These are phyloP conservation scores for Candida hispaniensis DNA, from an alignment of 805 yeast genomes.

Conservation along the genomic window DNA sequence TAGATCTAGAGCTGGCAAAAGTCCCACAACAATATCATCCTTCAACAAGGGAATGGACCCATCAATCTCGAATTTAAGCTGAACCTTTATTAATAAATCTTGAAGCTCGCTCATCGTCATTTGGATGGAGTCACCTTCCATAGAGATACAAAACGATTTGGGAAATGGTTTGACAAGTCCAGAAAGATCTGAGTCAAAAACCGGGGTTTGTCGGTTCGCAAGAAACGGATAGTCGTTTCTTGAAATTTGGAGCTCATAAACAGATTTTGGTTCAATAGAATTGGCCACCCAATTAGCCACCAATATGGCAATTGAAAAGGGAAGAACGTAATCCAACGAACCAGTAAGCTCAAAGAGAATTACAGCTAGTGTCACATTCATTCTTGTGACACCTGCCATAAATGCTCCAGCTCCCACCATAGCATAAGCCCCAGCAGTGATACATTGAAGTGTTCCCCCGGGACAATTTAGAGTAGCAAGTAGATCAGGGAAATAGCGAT, in stretches of 20 bases:
- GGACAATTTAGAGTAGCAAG: constrained; percentile 13
- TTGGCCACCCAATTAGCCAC: constrained; percentile 49
- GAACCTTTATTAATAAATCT: constrained; percentile 32
- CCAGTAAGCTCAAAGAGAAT: constrained; percentile 71
- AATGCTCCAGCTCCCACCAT: constrained; percentile 95
- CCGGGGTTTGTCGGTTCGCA: constrained; percentile 33
- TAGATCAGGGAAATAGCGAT: not conserved
- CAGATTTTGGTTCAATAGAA: constrained; percentile 39
- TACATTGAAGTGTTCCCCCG: constrained; percentile 25
- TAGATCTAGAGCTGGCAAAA: constrained; percentile 41
- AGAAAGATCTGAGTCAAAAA: constrained; percentile 31
- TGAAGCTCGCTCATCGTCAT: constrained; percentile 30
- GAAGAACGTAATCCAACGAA: constrained; percentile 45
- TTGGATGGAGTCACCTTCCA: constrained; percentile 24
- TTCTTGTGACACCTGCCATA: constrained; percentile 85
- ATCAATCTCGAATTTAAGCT: constrained; percentile 36
- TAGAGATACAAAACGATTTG: constrained; percentile 29
- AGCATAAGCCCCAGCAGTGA: constrained; percentile 90
- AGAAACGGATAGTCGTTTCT: constrained; percentile 45
- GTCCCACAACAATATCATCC: constrained; percentile 33
- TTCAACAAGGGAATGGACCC: constrained; percentile 43
- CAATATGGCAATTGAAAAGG: constrained; percentile 45
- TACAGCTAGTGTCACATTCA: constrained; percentile 85
- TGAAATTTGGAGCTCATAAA: constrained; percentile 40
- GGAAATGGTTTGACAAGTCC: constrained; percentile 31